Evolutionary conservation across 2,329 filamentous ascomycete species (phyloP).

Genomic region (Colletotrichum cordylinicola): DNA sequence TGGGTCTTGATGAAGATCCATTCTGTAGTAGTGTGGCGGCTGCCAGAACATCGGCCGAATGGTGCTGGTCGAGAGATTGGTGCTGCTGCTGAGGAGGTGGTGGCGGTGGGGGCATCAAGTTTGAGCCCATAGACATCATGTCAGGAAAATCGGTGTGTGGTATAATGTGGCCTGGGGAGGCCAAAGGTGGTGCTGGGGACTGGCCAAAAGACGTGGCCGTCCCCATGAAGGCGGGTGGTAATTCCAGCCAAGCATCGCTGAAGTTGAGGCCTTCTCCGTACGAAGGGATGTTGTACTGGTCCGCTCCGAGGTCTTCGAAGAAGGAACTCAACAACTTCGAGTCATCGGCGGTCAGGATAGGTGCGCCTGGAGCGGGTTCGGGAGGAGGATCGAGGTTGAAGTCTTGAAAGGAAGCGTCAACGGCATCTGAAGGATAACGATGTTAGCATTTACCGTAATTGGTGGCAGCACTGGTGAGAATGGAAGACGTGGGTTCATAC

Average conservation of each 20-base stretch:
- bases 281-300: slow-evolving; percentile 53
- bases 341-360: slow-evolving; percentile 69
- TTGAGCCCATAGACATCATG: slow-evolving; percentile 33
- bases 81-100: slow-evolving; percentile 33
- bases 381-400: slow-evolving; percentile 63
- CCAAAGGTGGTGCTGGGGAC: slow-evolving; percentile 41
- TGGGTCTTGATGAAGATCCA: slow-evolving; percentile 33
- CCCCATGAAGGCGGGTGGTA: slow-evolving; percentile 71
- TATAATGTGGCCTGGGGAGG: slow-evolving; percentile 30
- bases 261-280: slow-evolving; percentile 58
- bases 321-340: slow-evolving; percentile 63
- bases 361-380: slow-evolving; percentile 67
- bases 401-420: slow-evolving; percentile 47
- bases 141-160: slow-evolving; percentile 29
- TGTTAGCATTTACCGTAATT: neutral
- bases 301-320: slow-evolving; percentile 59
- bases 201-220: slow-evolving; percentile 68
- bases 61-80: slow-evolving; percentile 29
- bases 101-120: slow-evolving; percentile 41
- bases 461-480: neutral
- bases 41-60: slow-evolving; percentile 62
- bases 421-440: slow-evolving; percentile 42
- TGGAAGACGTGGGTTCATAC: slow-evolving; percentile 50
- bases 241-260: slow-evolving; percentile 59
- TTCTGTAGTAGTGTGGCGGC: slow-evolving; percentile 60